phyloP scores from a whole-genome alignment of 352 stramenopile genomes.

The Phytophthora meadii region DNA sequence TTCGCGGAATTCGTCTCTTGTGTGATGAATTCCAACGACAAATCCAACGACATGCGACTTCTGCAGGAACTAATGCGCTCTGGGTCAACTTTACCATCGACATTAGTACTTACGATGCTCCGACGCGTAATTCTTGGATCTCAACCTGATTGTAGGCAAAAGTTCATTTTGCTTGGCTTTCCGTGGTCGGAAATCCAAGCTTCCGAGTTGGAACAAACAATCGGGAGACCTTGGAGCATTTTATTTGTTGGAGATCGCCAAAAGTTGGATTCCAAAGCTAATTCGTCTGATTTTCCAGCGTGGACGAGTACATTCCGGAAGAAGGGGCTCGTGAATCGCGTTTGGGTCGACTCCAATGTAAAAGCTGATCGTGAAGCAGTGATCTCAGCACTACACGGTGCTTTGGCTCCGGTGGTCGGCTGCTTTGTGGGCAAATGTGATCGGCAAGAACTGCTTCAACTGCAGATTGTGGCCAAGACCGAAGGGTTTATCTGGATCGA shows the following conservation, averaged over 20 bases:
- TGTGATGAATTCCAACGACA: constrained; percentile 30
- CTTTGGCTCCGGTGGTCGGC: constrained; percentile 32
- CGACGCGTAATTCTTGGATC: constrained; percentile 28
- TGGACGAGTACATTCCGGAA: constrained; percentile 24
- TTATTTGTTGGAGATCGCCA: constrained; percentile 11
- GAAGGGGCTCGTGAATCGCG: constrained; percentile 21
- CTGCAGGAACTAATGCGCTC: constrained; percentile 39
- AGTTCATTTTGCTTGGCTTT: constrained; percentile 57
- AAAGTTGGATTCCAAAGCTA: constrained; percentile 3
- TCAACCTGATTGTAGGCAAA: constrained; percentile 23
- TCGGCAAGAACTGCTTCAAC: constrained; percentile 11
- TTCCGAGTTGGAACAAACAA: constrained; percentile 35
- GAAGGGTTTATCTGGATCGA: constrained; percentile 44
- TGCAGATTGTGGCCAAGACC: constrained; percentile 23
- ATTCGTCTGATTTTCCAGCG: constrained; percentile 22
- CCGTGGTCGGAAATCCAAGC: constrained; percentile 38
- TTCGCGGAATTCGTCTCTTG: constrained; percentile 35
- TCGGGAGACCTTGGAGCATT: constrained; percentile 33
- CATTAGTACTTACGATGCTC: constrained; percentile 39
- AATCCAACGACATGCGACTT: constrained; percentile 27
- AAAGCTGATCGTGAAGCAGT: not conserved
- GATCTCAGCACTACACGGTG: constrained; percentile 4
- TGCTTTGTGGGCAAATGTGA: constrained; percentile 38
- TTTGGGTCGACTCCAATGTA: constrained; percentile 27
- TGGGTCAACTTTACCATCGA: constrained; percentile 25